Conservation (phyloP, 306 rosid species). For the Myrica gale region DNA sequence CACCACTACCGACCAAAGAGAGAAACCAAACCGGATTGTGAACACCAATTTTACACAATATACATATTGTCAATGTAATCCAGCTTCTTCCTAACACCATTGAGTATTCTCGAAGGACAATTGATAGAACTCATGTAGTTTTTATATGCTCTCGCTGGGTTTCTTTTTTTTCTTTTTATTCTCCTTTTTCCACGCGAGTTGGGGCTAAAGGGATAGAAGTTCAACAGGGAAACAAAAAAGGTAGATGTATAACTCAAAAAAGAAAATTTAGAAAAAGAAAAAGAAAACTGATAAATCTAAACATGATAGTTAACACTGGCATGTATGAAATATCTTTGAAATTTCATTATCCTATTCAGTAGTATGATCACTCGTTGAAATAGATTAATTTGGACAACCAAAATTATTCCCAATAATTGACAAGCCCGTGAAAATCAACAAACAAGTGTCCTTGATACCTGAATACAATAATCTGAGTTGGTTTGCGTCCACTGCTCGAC, state of each 20-base stretch:
- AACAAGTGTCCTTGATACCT: slow-evolving; percentile 49
- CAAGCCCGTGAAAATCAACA: not conserved
- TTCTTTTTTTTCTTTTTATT: too few species aligned
- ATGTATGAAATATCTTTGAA: not conserved
- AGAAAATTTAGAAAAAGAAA: not conserved
- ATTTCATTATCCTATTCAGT: not conserved
- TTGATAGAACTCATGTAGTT: too few species aligned
- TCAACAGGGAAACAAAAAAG: not conserved
- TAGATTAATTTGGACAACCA: not conserved
- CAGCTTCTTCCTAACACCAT: too few species aligned
- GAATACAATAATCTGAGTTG: slow-evolving; percentile 83
- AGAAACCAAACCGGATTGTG: too few species aligned
- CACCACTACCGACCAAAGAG: too few species aligned
- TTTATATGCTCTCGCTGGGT: too few species aligned
- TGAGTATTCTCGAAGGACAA: too few species aligned
- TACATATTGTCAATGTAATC: too few species aligned
- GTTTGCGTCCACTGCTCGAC: slow-evolving; percentile 63
- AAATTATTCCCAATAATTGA: not conserved
- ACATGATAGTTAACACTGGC: not conserved
- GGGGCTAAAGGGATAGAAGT: too few species aligned
- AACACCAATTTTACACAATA: too few species aligned
- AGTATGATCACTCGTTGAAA: not conserved
- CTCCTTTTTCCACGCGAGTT: too few species aligned
- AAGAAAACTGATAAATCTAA: not conserved
- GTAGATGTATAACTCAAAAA: not conserved